A percentile compares a stretch with the other conserved stretches of the same genome.
phyloP scores from a whole-genome alignment of 352 stramenopile species.

The Thraustochytrium sp. region DNA sequence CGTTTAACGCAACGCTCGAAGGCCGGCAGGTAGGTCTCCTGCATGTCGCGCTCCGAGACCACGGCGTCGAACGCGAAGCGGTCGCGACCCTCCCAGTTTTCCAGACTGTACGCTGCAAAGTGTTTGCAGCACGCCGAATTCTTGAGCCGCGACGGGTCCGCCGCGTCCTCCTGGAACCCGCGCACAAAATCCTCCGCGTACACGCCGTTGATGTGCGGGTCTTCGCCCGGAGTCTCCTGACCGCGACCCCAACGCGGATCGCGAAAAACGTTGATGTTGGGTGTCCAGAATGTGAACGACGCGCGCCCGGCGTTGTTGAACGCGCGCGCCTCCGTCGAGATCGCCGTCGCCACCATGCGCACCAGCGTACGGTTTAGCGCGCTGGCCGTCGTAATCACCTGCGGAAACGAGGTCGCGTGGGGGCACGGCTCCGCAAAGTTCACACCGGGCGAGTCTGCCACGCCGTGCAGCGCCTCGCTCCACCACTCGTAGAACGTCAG shows the following conservation, averaged over 20 bases:
- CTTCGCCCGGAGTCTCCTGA: constrained; percentile 85
- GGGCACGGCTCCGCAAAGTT: constrained; percentile 63
- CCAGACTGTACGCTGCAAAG: constrained; percentile 75
- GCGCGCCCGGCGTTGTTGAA: constrained; percentile 72
- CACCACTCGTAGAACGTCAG: constrained; percentile 86
- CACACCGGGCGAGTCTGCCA: constrained; percentile 72
- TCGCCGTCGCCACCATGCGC: constrained; percentile 72
- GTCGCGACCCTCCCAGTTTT: constrained; percentile 70
- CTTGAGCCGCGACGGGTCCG: constrained; percentile 60
- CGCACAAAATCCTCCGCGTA: constrained; percentile 81
- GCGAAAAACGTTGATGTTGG: constrained; percentile 89
- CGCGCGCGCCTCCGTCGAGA: constrained; percentile 66
- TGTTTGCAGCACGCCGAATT: constrained; percentile 86
- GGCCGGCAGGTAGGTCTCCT: constrained; percentile 76
- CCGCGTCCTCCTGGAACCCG: constrained; percentile 68
- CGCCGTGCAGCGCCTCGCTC: constrained; percentile 82
- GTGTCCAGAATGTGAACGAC: constrained; percentile 83
- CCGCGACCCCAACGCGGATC: constrained; percentile 86
- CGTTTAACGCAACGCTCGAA: constrained; percentile 73
- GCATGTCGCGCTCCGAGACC: constrained; percentile 79
- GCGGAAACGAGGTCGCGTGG: constrained; percentile 78
- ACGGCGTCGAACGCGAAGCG: constrained; percentile 78
- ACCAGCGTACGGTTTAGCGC: constrained; percentile 75
- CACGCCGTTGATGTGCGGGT: constrained; percentile 78
- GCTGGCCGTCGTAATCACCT: constrained; percentile 73